Evolutionary conservation across 306 rosid species (phyloP).

Genomic region (Fagus sylvatica): DNA sequence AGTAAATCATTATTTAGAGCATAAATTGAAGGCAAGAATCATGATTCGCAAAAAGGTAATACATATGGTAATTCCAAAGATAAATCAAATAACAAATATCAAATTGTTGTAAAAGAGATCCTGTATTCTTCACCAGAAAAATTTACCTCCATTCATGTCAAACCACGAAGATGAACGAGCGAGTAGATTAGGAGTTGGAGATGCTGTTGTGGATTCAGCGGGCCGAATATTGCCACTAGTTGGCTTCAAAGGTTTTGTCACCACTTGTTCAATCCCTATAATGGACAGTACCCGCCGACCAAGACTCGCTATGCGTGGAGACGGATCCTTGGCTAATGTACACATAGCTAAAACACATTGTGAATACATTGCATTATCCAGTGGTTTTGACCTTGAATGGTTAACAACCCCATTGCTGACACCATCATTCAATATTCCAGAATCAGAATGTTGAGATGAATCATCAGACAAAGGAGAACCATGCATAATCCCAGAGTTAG

Average conservation of each 20-base stretch:
- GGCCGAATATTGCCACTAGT: slow-evolving; percentile 36
- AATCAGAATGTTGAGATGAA: slow-evolving; percentile 94
- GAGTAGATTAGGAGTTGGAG: slow-evolving; percentile 48
- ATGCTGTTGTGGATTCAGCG: slow-evolving; percentile 46
- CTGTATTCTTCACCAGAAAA: slow-evolving; percentile 10
- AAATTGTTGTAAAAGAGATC: slow-evolving; percentile 10
- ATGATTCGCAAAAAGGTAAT: neutral
- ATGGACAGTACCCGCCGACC: slow-evolving; percentile 88
- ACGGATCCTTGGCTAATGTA: slow-evolving; percentile 93
- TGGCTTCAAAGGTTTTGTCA: slow-evolving; percentile 70
- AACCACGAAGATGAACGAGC: slow-evolving; percentile 96
- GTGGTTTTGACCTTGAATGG: slow-evolving; percentile 62
- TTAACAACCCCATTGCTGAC: slow-evolving; percentile 76
- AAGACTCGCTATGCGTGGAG: slow-evolving; percentile 85
- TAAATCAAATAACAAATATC: neutral
- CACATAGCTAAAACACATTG: slow-evolving; percentile 89
- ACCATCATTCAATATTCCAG: slow-evolving; percentile 82
- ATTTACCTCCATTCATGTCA: slow-evolving; percentile 90
- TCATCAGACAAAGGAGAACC: slow-evolving; percentile 93
- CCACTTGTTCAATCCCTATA: slow-evolving; percentile 93
- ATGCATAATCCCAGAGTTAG: slow-evolving; percentile 81
- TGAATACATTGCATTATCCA: slow-evolving; percentile 73
- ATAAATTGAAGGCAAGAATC: neutral
- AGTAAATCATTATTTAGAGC: neutral
- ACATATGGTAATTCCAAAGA: neutral